phyloP scores from a whole-genome alignment of 1,284 basidiomycete genomes.

The Pisolithus thermaeus region DNA sequence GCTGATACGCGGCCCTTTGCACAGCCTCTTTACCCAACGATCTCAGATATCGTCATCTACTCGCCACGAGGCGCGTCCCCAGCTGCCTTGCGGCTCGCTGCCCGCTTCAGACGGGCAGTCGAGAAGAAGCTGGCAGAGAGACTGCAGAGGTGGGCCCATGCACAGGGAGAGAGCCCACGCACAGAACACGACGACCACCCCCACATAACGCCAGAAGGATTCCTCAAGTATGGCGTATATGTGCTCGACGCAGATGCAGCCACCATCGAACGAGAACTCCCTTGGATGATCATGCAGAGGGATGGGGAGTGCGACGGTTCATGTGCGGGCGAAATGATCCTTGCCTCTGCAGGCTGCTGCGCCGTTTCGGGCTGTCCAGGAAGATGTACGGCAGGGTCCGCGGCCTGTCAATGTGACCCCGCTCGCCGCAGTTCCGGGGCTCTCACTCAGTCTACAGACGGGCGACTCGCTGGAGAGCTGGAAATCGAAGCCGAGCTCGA shows the following conservation, averaged over 20 bases:
- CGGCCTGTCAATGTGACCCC: background rate
- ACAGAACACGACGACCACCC: slow-evolving; percentile 16
- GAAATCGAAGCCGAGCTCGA: too few species aligned
- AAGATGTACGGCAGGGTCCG: background rate
- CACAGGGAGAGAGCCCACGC: background rate
- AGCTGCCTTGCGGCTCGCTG: slow-evolving; percentile 34
- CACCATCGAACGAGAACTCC: slow-evolving; percentile 25
- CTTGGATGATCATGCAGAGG: slow-evolving; percentile 24
- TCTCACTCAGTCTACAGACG: background rate
- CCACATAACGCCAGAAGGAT: slow-evolving; percentile 24
- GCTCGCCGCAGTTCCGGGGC: background rate
- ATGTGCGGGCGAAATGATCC: slow-evolving; percentile 7
- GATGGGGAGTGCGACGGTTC: slow-evolving; percentile 21
- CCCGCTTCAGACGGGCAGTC: slow-evolving; percentile 34
- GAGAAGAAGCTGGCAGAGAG: slow-evolving; percentile 35
- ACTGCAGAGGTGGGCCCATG: slow-evolving; percentile 18
- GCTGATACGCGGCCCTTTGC: slow-evolving; percentile 15
- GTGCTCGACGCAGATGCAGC: slow-evolving; percentile 42
- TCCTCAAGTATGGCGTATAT: slow-evolving; percentile 59
- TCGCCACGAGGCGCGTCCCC: slow-evolving; percentile 41
- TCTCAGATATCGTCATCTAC: slow-evolving; percentile 64
- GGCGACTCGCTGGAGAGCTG: background rate
- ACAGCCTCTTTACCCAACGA: slow-evolving; percentile 54
- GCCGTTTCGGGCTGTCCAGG: background rate
- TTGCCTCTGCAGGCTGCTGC: background rate